These are phyloP conservation scores for Kuraishia piskuri DNA, from an alignment of 805 yeast genomes.

Conservation along the genomic window DNA sequence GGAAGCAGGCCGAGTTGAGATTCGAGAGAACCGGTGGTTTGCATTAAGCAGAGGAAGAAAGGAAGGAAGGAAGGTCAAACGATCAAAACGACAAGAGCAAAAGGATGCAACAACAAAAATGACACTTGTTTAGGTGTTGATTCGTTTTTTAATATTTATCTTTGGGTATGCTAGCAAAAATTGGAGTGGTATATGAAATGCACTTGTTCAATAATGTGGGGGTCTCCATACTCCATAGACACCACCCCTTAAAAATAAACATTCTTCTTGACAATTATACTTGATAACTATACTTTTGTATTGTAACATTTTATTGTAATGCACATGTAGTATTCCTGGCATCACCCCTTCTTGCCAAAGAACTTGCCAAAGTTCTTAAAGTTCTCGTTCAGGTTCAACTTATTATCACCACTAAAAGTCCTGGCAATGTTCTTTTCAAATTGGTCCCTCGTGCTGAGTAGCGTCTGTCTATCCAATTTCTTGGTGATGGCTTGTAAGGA, in stretches of 20 bases:
- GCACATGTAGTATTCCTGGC: too few relatives aligned
- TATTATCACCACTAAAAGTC: constrained; percentile 49
- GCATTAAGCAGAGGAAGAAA: constrained; percentile 28
- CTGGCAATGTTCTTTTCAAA: constrained; percentile 34
- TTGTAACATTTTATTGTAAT: too few relatives aligned
- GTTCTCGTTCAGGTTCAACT: constrained; percentile 61
- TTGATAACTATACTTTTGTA: too few relatives aligned
- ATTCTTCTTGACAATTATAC: too few relatives aligned
- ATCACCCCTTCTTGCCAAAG: constrained; percentile 29
- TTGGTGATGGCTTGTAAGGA: not conserved
- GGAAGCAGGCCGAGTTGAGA: constrained; percentile 60
- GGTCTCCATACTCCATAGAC: not conserved
- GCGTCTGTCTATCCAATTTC: constrained; percentile 20
- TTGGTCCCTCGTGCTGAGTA: constrained; percentile 31
- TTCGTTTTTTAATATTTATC: not conserved
- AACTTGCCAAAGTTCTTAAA: constrained; percentile 55
- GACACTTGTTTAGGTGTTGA: not conserved
- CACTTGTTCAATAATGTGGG: not conserved
- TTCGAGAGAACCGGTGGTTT: constrained; percentile 65
- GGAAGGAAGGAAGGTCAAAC: too few relatives aligned
- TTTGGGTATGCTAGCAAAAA: not conserved
- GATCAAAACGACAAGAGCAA: not conserved
- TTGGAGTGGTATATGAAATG: not conserved
- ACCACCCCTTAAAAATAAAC: too few relatives aligned
- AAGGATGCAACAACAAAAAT: not conserved